Evolutionary conservation across 805 yeast species (phyloP), one percentile per base, ranked within the genome.

Genomic region (Saccharomyces cerevisiae): DNA sequence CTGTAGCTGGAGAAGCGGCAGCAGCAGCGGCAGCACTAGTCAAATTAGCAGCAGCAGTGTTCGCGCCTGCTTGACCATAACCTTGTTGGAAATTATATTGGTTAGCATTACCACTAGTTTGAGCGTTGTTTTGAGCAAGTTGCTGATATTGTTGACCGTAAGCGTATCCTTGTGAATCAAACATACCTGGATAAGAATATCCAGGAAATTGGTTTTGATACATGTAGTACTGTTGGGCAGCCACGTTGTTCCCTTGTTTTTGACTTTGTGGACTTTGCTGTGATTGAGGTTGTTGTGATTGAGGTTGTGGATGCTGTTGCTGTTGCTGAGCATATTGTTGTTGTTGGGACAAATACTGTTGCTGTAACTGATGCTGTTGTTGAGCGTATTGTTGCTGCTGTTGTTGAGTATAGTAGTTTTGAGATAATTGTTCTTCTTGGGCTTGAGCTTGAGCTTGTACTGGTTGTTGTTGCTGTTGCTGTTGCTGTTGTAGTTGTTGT

Each of bases 131-230:
- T 46, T 60, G 62, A 46, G 54, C 48, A 36, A 59, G 61, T 49
- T 61, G 69, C 52, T 61, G 65, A 31, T 62, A 63, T 55, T 67
- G 70, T 52, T 64, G 66, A 41, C 61, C 63, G 52, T 65, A 66
- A 47, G 63, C 68, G 56, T 65, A 66, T 46, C 57, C 55, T 59
- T 68, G 73, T 32, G 64, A 59, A 55, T 67, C 73, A 50, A 62
- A 69, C 69, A 68, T 66, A 47, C 70, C 72, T 47, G 73, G 73
- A 55, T 69, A 68, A 41, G 69, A 64, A 55, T 67, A 69, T 46
- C 72, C 73, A 49, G 72, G 72, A 59, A 66, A 69, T 56, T 69
- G 72, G 53, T 65, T 65, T 58, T 69, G 73, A 53, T 69, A 68
- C 71, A 67, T 66, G 55, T 68, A 69, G 53, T 68, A 69, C 57